Evolutionary conservation across 306 rosid species (phyloP).

Genomic region (Dryas alaskensis): DNA sequence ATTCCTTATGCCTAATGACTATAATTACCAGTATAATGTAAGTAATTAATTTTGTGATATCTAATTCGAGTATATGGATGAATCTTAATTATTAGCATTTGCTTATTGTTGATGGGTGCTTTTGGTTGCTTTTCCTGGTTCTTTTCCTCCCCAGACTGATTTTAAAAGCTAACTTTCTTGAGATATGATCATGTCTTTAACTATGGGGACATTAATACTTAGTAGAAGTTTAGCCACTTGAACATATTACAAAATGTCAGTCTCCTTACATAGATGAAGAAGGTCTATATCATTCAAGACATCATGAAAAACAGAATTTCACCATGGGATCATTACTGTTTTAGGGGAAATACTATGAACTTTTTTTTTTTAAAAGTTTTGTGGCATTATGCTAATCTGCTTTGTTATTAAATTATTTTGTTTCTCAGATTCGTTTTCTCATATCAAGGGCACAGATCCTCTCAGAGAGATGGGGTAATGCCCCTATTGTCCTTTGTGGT

Average conservation of each 20-base stretch:
- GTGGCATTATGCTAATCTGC: background rate
- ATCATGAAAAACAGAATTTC: background rate
- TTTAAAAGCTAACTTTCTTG: no score
- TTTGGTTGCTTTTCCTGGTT: no score
- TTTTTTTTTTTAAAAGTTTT: background rate
- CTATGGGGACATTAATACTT: background rate
- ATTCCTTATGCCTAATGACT: background rate
- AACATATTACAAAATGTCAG: constrained; percentile 4
- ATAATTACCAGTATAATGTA: no score
- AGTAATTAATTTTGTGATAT: no score
- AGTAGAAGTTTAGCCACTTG: background rate
- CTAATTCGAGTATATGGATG: no score
- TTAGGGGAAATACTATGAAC: background rate
- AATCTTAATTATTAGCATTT: no score
- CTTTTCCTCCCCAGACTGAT: no score
- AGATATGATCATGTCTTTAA: no score
- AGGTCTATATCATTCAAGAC: background rate
- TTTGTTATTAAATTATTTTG: constrained; percentile 20
- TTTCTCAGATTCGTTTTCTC: constrained; percentile 66
- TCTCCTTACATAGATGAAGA: background rate
- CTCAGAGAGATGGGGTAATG: constrained; percentile 73
- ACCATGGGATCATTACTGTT: background rate
- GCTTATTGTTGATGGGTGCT: no score
- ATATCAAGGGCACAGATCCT: constrained; percentile 62
- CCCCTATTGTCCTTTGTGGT: constrained; percentile 78